Base-by-base conservation (phyloP, 805 yeast species). In the Starmera quercuum region DNA sequence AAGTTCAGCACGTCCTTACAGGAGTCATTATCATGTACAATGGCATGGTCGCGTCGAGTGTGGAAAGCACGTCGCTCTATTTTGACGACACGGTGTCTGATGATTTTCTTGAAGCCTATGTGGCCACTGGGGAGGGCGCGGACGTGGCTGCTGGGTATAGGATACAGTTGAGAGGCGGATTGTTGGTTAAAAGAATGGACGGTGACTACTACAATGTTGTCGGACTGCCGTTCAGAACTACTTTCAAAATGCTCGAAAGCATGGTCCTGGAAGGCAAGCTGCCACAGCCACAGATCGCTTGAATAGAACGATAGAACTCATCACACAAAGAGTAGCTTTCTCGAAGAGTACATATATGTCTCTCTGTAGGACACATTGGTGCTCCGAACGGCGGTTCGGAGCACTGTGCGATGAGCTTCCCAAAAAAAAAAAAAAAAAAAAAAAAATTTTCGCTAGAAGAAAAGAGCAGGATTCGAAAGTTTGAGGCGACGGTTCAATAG, bases 71-170 rank as follows among this genome's bases (percentile, higher is more conserved):
- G 0, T 41, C 43, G 11, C 44, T 73, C 5, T 34, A 45, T 15
- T 61, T 74, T 48, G 73, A 72, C 34, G 41, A 58, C 7, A 37
- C 50, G 2, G 56, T 77, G 11, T 65, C 76, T 1, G 75, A 74
- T 42, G 73, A 64, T n/a, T 63, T 78, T 26, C 48, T 90, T 4
- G 49, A 68, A 18, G 61, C 65, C 12, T 90, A 90, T 54, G 80
- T 83, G 9, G 67, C 66, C 3, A 60, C 78, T 2, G 79, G 70
- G 16, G 97, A 90, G 53, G 97, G 92, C 1, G 36, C 66, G 7
- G 69, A 70, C 31, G 97, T 84, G 1, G 95, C 97, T 2, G 98
- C 97, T 6, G 98, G 98, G 1, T 88, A 84, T 60, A 78, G 77
- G 46, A 78, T 82, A 38, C 97, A 90, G 57, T 83, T 79, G 1